Conservation (phyloP, 1,284 basidiomycete genomes). For the Cutaneotrichosporon mucoides region DNA sequence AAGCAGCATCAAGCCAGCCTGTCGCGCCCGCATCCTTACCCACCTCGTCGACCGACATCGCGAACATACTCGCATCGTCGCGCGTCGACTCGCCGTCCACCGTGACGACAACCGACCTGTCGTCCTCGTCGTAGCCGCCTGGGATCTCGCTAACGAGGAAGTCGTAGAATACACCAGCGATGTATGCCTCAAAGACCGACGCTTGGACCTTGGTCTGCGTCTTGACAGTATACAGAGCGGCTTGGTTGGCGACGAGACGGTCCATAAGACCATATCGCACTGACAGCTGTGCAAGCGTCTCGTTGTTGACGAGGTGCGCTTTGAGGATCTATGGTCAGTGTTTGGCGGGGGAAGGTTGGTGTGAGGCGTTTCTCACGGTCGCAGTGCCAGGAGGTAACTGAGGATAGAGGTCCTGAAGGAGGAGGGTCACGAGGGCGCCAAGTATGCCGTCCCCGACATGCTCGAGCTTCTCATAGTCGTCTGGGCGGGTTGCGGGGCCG, state of each 20-base stretch:
- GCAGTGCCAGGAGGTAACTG: constrained; percentile 29
- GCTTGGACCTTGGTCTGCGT: constrained; percentile 27
- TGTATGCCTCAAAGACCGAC: constrained; percentile 40
- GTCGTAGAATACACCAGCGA: constrained; percentile 37
- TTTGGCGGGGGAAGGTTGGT: no score
- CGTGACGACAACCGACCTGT: not conserved
- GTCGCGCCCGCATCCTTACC: no score
- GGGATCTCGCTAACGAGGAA: constrained; percentile 19
- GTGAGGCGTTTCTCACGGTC: constrained; percentile 40
- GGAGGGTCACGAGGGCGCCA: constrained; percentile 26
- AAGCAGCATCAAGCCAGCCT: no score
- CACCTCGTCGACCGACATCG: constrained; percentile 2
- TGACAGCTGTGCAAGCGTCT: constrained; percentile 31
- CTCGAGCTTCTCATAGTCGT: constrained; percentile 45
- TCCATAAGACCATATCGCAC: constrained; percentile 25
- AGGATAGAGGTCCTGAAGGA: constrained; percentile 40
- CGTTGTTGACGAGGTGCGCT: constrained; percentile 31
- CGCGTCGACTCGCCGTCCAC: constrained; percentile 5
- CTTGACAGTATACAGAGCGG: constrained; percentile 14
- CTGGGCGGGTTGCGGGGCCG: constrained; percentile 4
- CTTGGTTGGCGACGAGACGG: constrained; percentile 22
- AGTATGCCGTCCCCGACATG: constrained; percentile 40
- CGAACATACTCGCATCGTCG: not conserved
- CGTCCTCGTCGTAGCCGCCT: constrained; percentile 8
- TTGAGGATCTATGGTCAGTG: constrained; percentile 36